Evolutionary conservation across 2,329 filamentous ascomycete species (phyloP), one percentile per base, ranked within the genome.

Genomic region (Monosporascus sp.): DNA sequence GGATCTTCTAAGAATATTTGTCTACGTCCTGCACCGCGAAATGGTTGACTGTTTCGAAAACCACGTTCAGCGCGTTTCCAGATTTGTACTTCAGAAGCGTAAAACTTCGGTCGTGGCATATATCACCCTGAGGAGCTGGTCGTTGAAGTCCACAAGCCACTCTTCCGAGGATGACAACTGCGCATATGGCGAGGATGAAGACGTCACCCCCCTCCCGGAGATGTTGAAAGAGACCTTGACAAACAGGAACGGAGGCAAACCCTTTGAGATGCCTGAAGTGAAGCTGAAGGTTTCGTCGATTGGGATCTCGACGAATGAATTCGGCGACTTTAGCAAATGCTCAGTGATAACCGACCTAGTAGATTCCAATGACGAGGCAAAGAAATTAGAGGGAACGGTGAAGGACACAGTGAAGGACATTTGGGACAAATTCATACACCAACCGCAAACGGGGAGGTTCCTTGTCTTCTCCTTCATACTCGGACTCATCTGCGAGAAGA

Each of bases 391-490:
- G n/a, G n/a, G n/a, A n/a, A n/a, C n/a, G n/a, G n/a, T n/a, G 6
- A 49, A 20, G 14, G 41, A 51, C 22, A 46, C 46, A 42, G 53
- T 38, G 2, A 52, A 55, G 18, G 49, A 46, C 5, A 37, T 55
- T 27, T 57, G 55, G 55, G 49, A 57, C 34, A 41, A 37, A n/a
- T 57, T 57, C 41, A 54, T 57, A 20, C 55, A 57, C 17, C 55
- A 57, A 37, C 53, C 55, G 20, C 55, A 54, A 25, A 54, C 51
- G 9, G 55, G 51, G 17, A 52, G 55, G 20, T 57, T 51, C 41
- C 51, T 57, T 24, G 53, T 54, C 20, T 57, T 57, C 18, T 31
- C 54, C 14, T 15, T 25, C 15, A 20, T 54, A 5, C 17, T 57
- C 6, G 53, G 53, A 31, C 34, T 37, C 6, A 14, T 55, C 22